Conservation (phyloP, 1,284 basidiomycete genomes). For the Sporisorium sorghi region DNA sequence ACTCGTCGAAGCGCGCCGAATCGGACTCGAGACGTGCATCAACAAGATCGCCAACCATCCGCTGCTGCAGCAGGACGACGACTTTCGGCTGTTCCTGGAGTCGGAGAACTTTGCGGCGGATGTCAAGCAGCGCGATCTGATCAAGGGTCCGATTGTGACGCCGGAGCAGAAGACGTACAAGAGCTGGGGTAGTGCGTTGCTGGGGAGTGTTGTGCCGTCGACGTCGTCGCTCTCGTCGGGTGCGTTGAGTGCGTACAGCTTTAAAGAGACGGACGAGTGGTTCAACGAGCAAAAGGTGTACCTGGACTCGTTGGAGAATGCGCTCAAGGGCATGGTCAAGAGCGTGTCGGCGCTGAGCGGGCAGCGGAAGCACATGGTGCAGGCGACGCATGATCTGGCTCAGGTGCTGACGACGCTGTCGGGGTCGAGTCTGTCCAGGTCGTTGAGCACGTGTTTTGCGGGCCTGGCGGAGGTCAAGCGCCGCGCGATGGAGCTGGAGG, state of each 20-base stretch:
- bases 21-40: conserved; percentile 70
- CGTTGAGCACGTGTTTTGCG: conserved; percentile 68
- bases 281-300: conserved; percentile 88
- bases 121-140: conserved; percentile 76
- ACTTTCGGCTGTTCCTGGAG: conserved; percentile 70
- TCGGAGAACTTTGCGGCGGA: conserved; percentile 70
- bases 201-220: conserved; percentile 49
- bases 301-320: conserved; percentile 88
- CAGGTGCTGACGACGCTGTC: conserved; percentile 66
- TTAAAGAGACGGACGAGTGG: conserved; percentile 96
- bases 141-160: conserved; percentile 63
- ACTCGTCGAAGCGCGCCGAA: conserved; percentile 70
- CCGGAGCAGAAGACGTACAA: conserved; percentile 68
- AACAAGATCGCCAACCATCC: conserved; percentile 71
- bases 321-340: conserved; percentile 85
- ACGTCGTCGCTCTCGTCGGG: conserved; percentile 49
- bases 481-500: conserved; percentile 53
- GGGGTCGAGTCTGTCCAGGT: conserved; percentile 67
- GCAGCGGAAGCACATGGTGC: conserved; percentile 75
- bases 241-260: conserved; percentile 76
- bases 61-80: conserved; percentile 70
- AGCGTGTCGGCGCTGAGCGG: conserved; percentile 84
- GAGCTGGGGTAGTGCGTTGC: conserved; percentile 41
- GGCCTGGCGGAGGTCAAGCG: conserved; percentile 68
- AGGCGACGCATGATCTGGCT: conserved; percentile 63